Evolutionary conservation across 169 alveolate species (phyloP), one percentile per base, ranked within the genome.

Genomic region (Plasmodium vinckei): DNA sequence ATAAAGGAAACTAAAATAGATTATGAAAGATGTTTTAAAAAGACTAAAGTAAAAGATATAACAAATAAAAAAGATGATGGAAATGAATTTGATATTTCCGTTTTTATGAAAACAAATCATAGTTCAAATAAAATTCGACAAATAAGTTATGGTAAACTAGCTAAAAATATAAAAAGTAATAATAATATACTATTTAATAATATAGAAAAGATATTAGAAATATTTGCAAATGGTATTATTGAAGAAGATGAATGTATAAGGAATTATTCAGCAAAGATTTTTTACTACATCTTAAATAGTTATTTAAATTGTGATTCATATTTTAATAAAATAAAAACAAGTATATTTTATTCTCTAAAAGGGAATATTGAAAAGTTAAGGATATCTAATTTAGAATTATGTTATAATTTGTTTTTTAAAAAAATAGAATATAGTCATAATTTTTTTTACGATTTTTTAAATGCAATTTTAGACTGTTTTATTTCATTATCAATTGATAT

Each of bases 61-160:
- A 3, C 5, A 33, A 49, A 5, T 79, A 21, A 60, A 49, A 79
- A 67, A n/a, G 89, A 65, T 10, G n/a, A 4, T 4, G 88, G 64
- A 63, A 63, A 67, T 27, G 89, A 79, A 15, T 79, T 79, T 70
- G 89, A 79, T 12, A 47, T 79, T 15, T 65, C 84, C 0, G 68
- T 79, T 53, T 79, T 79, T 70, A 57, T 70, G 84, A 79, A 79
- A 79, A 79, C 84, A 54, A 61, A 67, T 61, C 89, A 79, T 61
- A 70, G 64, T 39, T 79, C 89, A 25, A 79, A 47, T 79, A 79
- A 79, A 54, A 79, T 79, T 53, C 89, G 89, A 10, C 89, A 67
- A 46, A n/a, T 79, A 47, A 79, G 65, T 67, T 79, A 79, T 65
- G 89, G 53, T 21, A 79, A 79, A 39, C 33, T 79, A 79, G 64